Evolutionary conservation across 805 yeast genomes (phyloP).

Genomic region (Wickerhamomyces xylosicus): DNA sequence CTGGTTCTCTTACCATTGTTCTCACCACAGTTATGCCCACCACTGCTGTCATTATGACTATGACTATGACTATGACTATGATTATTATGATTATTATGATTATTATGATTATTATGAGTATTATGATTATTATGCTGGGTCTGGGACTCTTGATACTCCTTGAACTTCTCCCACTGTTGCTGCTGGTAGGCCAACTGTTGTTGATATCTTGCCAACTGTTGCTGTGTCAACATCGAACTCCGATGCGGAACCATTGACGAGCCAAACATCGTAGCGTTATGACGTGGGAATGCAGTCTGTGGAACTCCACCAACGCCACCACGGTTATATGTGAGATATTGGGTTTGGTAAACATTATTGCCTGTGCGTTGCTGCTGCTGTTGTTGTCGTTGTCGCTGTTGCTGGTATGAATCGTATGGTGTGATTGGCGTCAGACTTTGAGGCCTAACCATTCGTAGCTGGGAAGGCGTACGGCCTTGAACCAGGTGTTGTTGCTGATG

Average conservation of each 20-base stretch:
- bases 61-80: too few species aligned
- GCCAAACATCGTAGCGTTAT: too few species aligned
- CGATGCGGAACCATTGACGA: too few species aligned
- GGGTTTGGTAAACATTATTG: not conserved
- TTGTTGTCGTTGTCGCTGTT: conserved; percentile 3
- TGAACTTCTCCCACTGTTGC: conserved; percentile 18
- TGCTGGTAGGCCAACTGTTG: conserved; percentile 18
- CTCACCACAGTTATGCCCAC: too few species aligned
- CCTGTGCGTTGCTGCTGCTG: too few species aligned
- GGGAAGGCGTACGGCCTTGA: conserved; percentile 3
- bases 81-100: too few species aligned
- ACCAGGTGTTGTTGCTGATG: conserved; percentile 1
- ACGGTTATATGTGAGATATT: not conserved
- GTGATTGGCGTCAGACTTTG: conserved; percentile 7
- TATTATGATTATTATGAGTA: too few species aligned
- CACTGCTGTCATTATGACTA: too few species aligned
- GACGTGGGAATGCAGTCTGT: not conserved
- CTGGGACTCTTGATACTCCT: conserved; percentile 16
- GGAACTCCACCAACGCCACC: not conserved
- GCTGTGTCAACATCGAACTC: conserved; percentile 13
- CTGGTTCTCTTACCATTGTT: not conserved
- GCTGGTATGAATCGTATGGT: conserved; percentile 6
- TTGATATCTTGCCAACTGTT: conserved; percentile 15
- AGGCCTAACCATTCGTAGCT: conserved; percentile 13
- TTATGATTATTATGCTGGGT: too few species aligned